Evolutionary conservation across 305 asterid species (phyloP), one percentile per base, ranked within the genome.

Genomic region (Solanum aculeatissimum): DNA sequence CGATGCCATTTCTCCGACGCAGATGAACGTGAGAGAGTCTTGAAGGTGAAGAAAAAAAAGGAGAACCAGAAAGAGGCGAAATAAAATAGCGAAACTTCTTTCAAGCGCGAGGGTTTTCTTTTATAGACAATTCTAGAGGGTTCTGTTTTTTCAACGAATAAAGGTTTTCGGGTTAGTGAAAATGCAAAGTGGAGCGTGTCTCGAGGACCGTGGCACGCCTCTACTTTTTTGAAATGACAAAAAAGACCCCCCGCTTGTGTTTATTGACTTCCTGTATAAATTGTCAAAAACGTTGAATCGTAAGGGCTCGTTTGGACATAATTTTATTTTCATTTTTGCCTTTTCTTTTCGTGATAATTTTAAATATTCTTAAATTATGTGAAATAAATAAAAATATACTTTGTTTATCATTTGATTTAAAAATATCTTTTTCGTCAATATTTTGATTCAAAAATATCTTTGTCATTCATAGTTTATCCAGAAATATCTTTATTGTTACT

Each of bases 1-100:
- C 32, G 94, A 85, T 27, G 99, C 96, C 99, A 96, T 95, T 83
- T 49, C 54, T 71, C 25, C 43, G 54, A 15, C 62, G 15, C 45
- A 79, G 58, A 15, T 23, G 69, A 54, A 13, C 32, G 35, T 11
- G 16, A n/a, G 45, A 57, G 29, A 21, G 45, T n/a, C 68, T 69
- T 29, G 60, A 75, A 40, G 8, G 49, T 19, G 58, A 80, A 83
- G 58, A 80, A 83, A 9, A 27, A 15, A 15, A 5, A 35, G 40
- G 40, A 35, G 1, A 35, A 35, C 40, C 40, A 35, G 40, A 35
- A 35, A 7, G 40, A n/a, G 49, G 63, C 15, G 47, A 19, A 60
- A 57, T 32, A 43, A 47, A 75, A 63, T 8, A 49, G 45, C 75
- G 29, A 25, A 65, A n/a, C 51, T 32, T 25, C 40, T 16, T 21